Conservation (phyloP, 176 grass and related monocot species). For the Poa annua region DNA sequence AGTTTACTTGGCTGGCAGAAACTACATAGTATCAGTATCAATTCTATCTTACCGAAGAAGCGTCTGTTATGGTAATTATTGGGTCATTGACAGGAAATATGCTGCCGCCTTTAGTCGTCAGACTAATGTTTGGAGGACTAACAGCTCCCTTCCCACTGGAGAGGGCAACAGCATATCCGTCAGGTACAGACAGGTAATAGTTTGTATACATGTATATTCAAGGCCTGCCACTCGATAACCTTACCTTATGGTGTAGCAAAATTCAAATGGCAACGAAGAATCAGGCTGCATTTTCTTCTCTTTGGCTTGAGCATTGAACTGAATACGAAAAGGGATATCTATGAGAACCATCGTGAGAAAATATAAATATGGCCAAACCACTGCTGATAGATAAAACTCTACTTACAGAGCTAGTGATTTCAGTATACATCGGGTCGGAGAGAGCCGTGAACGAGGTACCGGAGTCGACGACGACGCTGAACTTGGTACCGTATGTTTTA, state of each 20-base stretch:
- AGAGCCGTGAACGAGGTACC: conserved; percentile 89
- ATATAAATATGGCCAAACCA: background rate
- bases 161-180: conserved; percentile 31
- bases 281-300: conserved; percentile 26
- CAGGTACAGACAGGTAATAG: background rate
- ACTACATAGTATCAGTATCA: conserved; percentile 13
- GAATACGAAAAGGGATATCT: conserved; percentile 29
- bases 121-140: conserved; percentile 55
- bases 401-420: conserved; percentile 74
- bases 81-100: conserved; percentile 66
- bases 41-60: conserved; percentile 50
- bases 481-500: conserved; percentile 43
- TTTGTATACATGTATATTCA: background rate
- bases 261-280: conserved; percentile 68
- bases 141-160: conserved; percentile 57
- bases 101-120: conserved; percentile 71
- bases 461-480: conserved; percentile 77
- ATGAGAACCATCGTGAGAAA: conserved; percentile 10
- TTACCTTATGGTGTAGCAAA: conserved; percentile 80
- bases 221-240: background rate
- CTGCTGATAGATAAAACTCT: conserved; percentile 15
- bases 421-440: conserved; percentile 75
- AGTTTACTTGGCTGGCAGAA: conserved; percentile 10
- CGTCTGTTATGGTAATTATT: conserved; percentile 40
- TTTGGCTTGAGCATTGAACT: conserved; percentile 76